phyloP scores from a whole-genome alignment of 2,329 filamentous ascomycete species.

The Hypoxylon sp. region DNA sequence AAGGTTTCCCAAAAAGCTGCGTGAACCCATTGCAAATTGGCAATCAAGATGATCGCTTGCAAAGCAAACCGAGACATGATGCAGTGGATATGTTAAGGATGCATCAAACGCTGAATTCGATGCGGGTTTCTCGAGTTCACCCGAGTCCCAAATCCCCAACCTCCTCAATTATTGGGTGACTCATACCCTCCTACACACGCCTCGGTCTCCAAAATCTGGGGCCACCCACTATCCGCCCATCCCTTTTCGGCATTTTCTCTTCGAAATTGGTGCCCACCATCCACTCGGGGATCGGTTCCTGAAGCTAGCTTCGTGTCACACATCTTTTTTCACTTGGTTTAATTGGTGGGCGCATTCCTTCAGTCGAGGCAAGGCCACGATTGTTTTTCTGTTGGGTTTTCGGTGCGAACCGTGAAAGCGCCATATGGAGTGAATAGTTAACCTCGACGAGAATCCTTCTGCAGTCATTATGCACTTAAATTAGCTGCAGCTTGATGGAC shows the following conservation, averaged over 20 bases:
- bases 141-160: conserved; percentile 38
- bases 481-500: conserved; percentile 16
- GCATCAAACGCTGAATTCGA: conserved; percentile 15
- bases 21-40: conserved; percentile 15
- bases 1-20: conserved; percentile 5
- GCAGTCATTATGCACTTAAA: conserved; percentile 19
- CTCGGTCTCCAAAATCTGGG: conserved; percentile 22
- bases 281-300: conserved; percentile 40
- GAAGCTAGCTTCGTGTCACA: conserved; percentile 38
- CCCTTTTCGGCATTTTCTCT: conserved; percentile 28
- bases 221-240: conserved; percentile 20
- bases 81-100: conserved; percentile 9
- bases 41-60: conserved; percentile 12
- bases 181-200: conserved; percentile 45
- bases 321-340: conserved; percentile 18
- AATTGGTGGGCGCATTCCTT: conserved; percentile 32
- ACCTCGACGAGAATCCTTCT: conserved; percentile 23
- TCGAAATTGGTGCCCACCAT: conserved; percentile 10
- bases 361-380: conserved; percentile 8
- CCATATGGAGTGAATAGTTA: conserved; percentile 13
- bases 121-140: conserved; percentile 10
- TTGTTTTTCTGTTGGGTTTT: conserved; percentile 29
- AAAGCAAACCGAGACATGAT: neutral
- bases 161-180: conserved; percentile 50
- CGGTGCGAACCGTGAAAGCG: conserved; percentile 23